Conservation (phyloP, 2,329 filamentous ascomycete genomes). For the Aspergillus oerlinghausenensis region DNA sequence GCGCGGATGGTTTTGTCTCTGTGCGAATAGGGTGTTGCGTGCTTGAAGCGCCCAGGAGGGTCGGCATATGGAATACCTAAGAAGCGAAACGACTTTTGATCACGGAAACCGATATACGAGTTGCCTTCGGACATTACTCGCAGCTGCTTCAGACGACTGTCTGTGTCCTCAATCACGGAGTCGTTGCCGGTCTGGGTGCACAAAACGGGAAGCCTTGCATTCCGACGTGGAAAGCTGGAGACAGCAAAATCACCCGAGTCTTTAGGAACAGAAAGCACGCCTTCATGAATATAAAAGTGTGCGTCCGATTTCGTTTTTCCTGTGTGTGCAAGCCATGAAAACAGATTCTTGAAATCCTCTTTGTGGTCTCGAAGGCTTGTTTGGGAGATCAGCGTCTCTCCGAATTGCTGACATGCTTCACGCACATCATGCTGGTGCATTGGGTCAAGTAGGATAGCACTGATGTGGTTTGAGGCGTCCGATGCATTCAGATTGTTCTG, state of each 20-base stretch:
- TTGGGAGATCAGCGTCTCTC: slow-evolving; percentile 46
- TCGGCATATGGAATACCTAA: slow-evolving; percentile 45
- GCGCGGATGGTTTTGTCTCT: slow-evolving; percentile 45
- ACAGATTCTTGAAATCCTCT: slow-evolving; percentile 42
- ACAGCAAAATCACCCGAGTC: slow-evolving; percentile 30
- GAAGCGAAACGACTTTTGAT: slow-evolving; percentile 50
- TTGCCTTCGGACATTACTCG: slow-evolving; percentile 41
- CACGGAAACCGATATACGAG: slow-evolving; percentile 47
- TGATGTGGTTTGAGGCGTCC: slow-evolving; percentile 50
- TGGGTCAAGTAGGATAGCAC: slow-evolving; percentile 48
- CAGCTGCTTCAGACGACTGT: slow-evolving; percentile 36
- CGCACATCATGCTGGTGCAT: slow-evolving; percentile 34
- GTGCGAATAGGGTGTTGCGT: slow-evolving; percentile 44
- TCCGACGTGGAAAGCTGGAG: slow-evolving; percentile 20
- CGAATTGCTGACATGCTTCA: slow-evolving; percentile 44
- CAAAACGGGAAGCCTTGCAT: slow-evolving; percentile 42
- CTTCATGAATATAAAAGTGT: slow-evolving; percentile 42
- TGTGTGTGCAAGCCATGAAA: slow-evolving; percentile 45
- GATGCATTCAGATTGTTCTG: slow-evolving; percentile 54
- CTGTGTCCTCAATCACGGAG: slow-evolving; percentile 18
- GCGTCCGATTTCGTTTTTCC: slow-evolving; percentile 32
- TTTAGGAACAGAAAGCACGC: slow-evolving; percentile 33
- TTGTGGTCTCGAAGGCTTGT: slow-evolving; percentile 40
- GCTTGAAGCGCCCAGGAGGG: slow-evolving; percentile 38
- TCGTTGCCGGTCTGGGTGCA: slow-evolving; percentile 46